These are phyloP conservation scores for Russula olivacea DNA, from an alignment of 768 basidiomycete species.

Conservation along the genomic window DNA sequence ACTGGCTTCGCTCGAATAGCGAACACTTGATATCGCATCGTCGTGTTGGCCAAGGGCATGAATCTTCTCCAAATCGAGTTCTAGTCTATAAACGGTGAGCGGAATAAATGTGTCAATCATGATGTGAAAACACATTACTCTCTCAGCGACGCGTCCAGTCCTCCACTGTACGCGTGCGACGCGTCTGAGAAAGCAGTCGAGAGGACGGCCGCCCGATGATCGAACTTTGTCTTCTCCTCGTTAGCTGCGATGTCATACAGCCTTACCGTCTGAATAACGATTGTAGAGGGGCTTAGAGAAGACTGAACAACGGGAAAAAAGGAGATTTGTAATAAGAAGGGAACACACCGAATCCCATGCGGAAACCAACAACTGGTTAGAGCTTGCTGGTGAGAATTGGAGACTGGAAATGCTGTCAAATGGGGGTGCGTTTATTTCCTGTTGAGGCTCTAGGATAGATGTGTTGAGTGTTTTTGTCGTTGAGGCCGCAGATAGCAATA, in stretches of 20 bases:
- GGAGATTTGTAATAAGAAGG: slow-evolving; percentile 17
- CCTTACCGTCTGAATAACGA: slow-evolving; percentile 51
- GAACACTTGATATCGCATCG: slow-evolving; percentile 73
- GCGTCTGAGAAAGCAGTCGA: slow-evolving; percentile 69
- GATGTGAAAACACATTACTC: slow-evolving; percentile 49
- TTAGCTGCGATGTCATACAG: slow-evolving; percentile 50
- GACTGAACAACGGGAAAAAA: slow-evolving; percentile 29
- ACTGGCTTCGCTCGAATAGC: slow-evolving; percentile 63
- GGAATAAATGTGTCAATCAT: neutral
- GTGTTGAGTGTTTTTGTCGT: neutral
- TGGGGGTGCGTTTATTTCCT: slow-evolving; percentile 59
- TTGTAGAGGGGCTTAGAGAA: slow-evolving; percentile 28
- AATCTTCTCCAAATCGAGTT: slow-evolving; percentile 67
- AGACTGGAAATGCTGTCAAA: slow-evolving; percentile 82
- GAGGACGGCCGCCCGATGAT: slow-evolving; percentile 86
- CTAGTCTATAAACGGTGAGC: slow-evolving; percentile 49
- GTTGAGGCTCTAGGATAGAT: slow-evolving; percentile 25
- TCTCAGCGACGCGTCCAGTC: slow-evolving; percentile 76
- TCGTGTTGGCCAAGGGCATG: slow-evolving; percentile 74
- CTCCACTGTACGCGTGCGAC: slow-evolving; percentile 73
- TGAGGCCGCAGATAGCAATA: neutral
- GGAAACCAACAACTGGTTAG: slow-evolving; percentile 73
- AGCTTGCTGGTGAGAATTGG: slow-evolving; percentile 73
- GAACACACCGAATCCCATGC: slow-evolving; percentile 79
- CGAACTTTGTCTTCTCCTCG: slow-evolving; percentile 73